Conservation (phyloP, 2,329 filamentous ascomycete genomes). For the Alternaria rosae region DNA sequence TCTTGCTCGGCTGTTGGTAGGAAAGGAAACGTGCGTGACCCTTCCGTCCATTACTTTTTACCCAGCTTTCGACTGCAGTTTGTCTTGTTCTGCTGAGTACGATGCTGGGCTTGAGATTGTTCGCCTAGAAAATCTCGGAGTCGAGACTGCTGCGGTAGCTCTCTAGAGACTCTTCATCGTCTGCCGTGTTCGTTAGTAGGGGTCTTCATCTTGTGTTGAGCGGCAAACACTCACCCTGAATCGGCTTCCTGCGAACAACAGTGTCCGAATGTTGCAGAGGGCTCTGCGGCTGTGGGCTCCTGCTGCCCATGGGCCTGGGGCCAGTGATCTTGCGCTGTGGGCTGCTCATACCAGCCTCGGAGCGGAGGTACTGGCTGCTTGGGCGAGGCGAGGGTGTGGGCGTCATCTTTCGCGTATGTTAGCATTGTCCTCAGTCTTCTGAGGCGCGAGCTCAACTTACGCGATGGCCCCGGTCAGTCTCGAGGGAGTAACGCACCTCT, state of each 20-base stretch:
- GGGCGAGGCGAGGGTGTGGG: conserved; percentile 44
- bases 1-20: neutral
- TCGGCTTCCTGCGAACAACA: conserved; percentile 47
- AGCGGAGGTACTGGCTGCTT: conserved; percentile 36
- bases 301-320: conserved; percentile 57
- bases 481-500: conserved; percentile 59
- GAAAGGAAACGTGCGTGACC: conserved; percentile 1
- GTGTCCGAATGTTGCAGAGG: conserved; percentile 43
- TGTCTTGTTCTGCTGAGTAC: neutral
- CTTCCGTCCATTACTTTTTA: conserved; percentile 1
- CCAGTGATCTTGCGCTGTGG: conserved; percentile 57
- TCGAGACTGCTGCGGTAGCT: conserved; percentile 47
- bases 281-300: conserved; percentile 45
- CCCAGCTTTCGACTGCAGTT: neutral
- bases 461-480: conserved; percentile 52
- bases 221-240: conserved; percentile 37
- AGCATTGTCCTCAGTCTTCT: conserved; percentile 11
- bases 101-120: conserved; percentile 1
- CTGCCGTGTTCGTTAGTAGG: conserved; percentile 16
- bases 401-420: conserved; percentile 33
- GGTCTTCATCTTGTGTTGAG: neutral
- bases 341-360: conserved; percentile 30
- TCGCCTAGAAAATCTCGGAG: conserved; percentile 45
- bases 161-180: conserved; percentile 42
- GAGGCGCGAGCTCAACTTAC: conserved; percentile 23